Conservation (phyloP, 805 yeast species). For the Wickerhamiella spandovensis region DNA sequence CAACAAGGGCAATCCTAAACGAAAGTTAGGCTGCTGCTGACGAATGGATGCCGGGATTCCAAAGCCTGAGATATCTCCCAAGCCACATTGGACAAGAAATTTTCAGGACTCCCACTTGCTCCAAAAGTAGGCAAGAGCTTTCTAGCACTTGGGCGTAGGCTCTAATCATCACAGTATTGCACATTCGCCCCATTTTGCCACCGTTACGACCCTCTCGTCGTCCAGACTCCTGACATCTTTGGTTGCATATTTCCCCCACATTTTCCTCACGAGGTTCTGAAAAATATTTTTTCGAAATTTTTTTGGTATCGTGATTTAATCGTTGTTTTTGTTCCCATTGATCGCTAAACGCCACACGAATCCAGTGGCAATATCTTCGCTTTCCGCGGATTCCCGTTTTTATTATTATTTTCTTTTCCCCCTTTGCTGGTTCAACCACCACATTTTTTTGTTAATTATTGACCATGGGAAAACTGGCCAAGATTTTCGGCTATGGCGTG, state of each 20-base stretch:
- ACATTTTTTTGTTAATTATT: too few species aligned
- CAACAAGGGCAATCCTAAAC: neutral
- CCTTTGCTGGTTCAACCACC: neutral
- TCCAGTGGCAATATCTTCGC: neutral
- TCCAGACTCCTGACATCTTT: neutral
- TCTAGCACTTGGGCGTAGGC: constrained; percentile 1
- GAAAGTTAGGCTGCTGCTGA: neutral
- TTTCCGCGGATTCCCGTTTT: neutral
- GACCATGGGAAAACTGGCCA: neutral
- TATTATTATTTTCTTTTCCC: neutral
- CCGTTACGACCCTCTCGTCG: neutral
- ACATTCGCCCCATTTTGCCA: neutral
- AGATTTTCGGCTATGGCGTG: neutral
- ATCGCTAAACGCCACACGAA: neutral
- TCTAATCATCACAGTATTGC: neutral
- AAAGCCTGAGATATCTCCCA: neutral
- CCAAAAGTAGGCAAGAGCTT: neutral
- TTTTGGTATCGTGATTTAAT: neutral
- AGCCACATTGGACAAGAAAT: neutral
- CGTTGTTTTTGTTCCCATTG: neutral
- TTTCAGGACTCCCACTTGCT: neutral
- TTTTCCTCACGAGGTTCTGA: neutral
- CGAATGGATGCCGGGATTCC: neutral
- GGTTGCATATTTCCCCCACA: neutral
- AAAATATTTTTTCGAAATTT: neutral